Conservation (phyloP, 257 asterid genomes). For the Misopates orontium region DNA sequence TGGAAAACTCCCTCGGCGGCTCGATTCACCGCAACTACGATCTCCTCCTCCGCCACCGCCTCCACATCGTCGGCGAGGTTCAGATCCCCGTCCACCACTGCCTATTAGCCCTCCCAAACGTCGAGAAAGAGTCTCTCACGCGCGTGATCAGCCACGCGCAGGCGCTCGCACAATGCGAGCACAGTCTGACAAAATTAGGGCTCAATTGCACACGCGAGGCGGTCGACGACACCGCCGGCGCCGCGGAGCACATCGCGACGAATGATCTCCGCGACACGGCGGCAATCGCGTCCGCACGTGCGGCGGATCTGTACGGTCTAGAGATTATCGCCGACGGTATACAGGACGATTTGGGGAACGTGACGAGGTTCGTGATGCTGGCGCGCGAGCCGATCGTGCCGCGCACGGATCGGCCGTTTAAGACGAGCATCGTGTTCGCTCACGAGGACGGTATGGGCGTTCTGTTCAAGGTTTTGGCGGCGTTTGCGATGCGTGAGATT, state of each 20-base stretch:
- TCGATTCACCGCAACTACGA: conserved; percentile 93
- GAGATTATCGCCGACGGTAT: conserved; percentile 65
- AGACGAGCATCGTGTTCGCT: conserved; percentile 85
- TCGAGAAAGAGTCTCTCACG: conserved; percentile 48
- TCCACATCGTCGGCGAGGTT: conserved; percentile 94
- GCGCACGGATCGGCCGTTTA: conserved; percentile 84
- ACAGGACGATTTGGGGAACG: conserved; percentile 80
- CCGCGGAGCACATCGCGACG: conserved; percentile 71
- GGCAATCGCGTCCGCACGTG: conserved; percentile 85
- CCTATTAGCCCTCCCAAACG: conserved; percentile 80
- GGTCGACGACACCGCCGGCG: conserved; percentile 86
- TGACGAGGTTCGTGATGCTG: conserved; percentile 84
- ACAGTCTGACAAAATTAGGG: conserved; percentile 66
- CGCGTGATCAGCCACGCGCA: conserved; percentile 93
- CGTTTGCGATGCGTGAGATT: conserved; percentile 82
- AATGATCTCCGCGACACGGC: conserved; percentile 74
- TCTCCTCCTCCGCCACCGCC: conserved; percentile 93
- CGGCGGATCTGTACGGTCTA: conserved; percentile 79
- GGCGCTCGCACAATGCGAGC: conserved; percentile 84
- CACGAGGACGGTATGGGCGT: conserved; percentile 79
- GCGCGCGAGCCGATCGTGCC: conserved; percentile 91
- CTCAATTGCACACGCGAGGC: conserved; percentile 69
- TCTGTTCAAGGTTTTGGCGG: conserved; percentile 76
- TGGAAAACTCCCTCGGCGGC: conserved; percentile 90
- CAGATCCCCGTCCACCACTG: conserved; percentile 92